A percentile compares a stretch with the other conserved stretches of the same genome.
Evolutionary conservation across 257 asterid genomes (phyloP).

Genomic region (Scutellaria barbata): DNA sequence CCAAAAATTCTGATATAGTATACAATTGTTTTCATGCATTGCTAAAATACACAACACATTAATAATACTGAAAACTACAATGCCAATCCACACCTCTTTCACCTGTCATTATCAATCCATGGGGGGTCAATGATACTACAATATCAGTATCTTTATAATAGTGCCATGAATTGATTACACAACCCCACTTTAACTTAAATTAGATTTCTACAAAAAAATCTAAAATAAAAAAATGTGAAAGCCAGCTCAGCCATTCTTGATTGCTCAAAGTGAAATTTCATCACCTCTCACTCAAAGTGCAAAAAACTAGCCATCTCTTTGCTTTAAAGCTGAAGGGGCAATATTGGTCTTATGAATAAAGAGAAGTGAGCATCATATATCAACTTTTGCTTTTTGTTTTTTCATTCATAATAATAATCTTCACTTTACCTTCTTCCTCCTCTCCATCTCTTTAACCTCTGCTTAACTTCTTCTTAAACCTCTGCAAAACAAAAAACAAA

Average conservation of each 20-base stretch:
- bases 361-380: slow-evolving; percentile 43
- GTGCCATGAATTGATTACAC: slow-evolving; percentile 54
- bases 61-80: slow-evolving; percentile 43
- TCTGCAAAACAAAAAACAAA: slow-evolving; percentile 36
- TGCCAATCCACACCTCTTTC: slow-evolving; percentile 39
- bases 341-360: slow-evolving; percentile 49
- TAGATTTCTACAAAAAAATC: slow-evolving; percentile 30
- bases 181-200: slow-evolving; percentile 34
- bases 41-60: slow-evolving; percentile 35
- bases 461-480: slow-evolving; percentile 37
- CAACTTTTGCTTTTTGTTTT: slow-evolving; percentile 57
- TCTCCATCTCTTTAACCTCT: slow-evolving; percentile 16
- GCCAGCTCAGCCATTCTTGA: slow-evolving; percentile 64
- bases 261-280: slow-evolving; percentile 77
- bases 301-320: slow-evolving; percentile 42
- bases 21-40: slow-evolving; percentile 40
- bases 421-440: slow-evolving; percentile 46
- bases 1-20: slow-evolving; percentile 43
- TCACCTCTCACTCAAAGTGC: slow-evolving; percentile 69
- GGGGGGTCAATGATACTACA: slow-evolving; percentile 53
- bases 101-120: slow-evolving; percentile 51
- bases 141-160: slow-evolving; percentile 45
- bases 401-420: slow-evolving; percentile 40
- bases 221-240: slow-evolving; percentile 36
- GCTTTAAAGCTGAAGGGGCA: slow-evolving; percentile 61